Evolutionary conservation across 2,329 filamentous ascomycete species (phyloP), one percentile per base, ranked within the genome.

Genomic region (Apiospora marii): DNA sequence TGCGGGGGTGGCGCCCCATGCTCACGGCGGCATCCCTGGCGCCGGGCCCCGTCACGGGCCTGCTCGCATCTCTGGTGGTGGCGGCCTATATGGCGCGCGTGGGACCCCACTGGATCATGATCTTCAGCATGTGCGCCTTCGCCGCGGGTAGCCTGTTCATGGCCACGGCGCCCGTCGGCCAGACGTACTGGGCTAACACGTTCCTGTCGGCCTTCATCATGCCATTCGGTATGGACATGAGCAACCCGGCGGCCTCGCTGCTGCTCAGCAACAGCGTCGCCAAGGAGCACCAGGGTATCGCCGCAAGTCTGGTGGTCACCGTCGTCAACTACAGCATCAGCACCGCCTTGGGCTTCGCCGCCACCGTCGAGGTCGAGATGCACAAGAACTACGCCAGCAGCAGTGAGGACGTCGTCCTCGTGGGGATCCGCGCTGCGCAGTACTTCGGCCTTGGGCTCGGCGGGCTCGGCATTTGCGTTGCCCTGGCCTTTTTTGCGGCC

Each of bases 311-410:
- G 22, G 75, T 77, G 19, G 77, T 72, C 48, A 92, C 91, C 0
- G 84, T 92, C 14, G 88, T 93, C 74, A 93, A 93, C 79, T 94
- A 93, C 78, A 88, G 87, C 73, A 92, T 93, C 49, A 89, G 89
- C 1, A 80, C 93, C 3, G 90, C 89, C 0, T 81, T 91, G 10
- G 89, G 88, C 0, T 82, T 91, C 71, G 88, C 88, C 0, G 88
- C 87, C 0, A 88, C 86, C 10, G 74, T 81, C 37, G 90, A 93
- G 77, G 81, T 82, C 0, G 80, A 83, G 10, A 78, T 84, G 0
- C 77, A 78, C 58, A 43, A 49, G 27, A 37, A 72, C 24, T 6
- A 22, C 37, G 34, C 19, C 58, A 30, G 34, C 22, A 37, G 53
- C 27, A 34, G 51, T 16, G 27, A 16, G 5, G 27, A 70, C 37